phyloP scores from a whole-genome alignment of 1,139 yeast species.

The Pichia sp. region DNA sequence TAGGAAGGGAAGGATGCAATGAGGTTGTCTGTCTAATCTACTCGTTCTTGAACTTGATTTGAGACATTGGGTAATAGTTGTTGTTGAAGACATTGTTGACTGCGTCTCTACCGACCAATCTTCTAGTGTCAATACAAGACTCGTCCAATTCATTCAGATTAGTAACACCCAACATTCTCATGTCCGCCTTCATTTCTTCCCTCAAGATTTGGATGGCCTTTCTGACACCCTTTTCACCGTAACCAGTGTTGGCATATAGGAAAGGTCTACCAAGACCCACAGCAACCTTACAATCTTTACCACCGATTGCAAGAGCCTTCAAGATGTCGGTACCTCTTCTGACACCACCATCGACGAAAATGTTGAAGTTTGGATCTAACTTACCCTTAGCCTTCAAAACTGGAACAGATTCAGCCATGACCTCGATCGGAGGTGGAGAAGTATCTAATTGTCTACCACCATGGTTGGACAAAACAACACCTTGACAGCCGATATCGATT shows the following conservation, averaged over 20 bases:
- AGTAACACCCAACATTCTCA: constrained; percentile 47
- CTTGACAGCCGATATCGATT: constrained; percentile 42
- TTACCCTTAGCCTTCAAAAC: constrained; percentile 35
- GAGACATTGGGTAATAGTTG: constrained; percentile 21
- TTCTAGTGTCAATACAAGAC: constrained; percentile 30
- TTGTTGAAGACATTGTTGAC: constrained; percentile 18
- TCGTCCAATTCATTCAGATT: constrained; percentile 36
- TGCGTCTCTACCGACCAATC: constrained; percentile 39
- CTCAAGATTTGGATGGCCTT: constrained; percentile 42
- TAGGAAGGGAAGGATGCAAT: not conserved
- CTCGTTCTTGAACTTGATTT: constrained; percentile 19
- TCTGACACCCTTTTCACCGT: constrained; percentile 48
- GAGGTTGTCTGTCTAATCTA: not conserved
- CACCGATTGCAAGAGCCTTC: constrained; percentile 53
- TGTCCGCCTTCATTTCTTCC: constrained; percentile 42
- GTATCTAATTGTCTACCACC: constrained; percentile 55
- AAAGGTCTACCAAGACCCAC: constrained; percentile 52
- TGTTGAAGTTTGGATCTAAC: constrained; percentile 34
- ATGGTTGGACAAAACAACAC: constrained; percentile 50
- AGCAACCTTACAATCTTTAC: constrained; percentile 36
- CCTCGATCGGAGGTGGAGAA: constrained; percentile 45
- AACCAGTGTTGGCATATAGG: constrained; percentile 45
- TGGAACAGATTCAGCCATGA: constrained; percentile 44
- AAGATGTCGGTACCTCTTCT: constrained; percentile 51
- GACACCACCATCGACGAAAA: constrained; percentile 54